phyloP scores from a whole-genome alignment of 2,329 filamentous ascomycete genomes.

The Pseudopyricularia cyperi region DNA sequence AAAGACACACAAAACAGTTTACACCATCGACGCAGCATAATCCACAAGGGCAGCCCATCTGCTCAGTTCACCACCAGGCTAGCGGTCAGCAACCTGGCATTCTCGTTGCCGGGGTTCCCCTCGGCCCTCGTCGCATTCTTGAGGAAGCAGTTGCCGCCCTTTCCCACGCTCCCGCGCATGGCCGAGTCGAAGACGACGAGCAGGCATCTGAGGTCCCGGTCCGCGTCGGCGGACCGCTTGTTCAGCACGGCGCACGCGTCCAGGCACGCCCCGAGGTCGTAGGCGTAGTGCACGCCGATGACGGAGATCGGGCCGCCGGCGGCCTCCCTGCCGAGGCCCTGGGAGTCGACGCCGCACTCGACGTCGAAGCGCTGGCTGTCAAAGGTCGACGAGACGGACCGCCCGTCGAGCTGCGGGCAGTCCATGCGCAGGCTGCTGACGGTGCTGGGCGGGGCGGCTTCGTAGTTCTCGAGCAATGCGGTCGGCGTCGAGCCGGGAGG shows the following conservation, averaged over 20 bases:
- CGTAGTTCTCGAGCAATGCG: background rate
- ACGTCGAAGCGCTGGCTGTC: background rate
- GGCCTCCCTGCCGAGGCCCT: background rate
- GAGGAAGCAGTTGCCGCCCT: slow-evolving; percentile 1
- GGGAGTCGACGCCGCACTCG: slow-evolving; percentile 1
- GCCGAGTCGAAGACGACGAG: background rate
- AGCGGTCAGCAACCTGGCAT: background rate
- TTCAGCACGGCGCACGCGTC: background rate
- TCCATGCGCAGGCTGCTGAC: background rate
- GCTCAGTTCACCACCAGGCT: background rate
- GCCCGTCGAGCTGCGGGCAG: background rate
- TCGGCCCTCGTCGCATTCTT: background rate
- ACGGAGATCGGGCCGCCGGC: background rate
- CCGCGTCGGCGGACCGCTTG: background rate
- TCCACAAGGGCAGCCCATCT: background rate
- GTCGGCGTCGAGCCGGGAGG: background rate
- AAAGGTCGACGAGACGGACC: background rate
- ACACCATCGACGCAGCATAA: too few species aligned
- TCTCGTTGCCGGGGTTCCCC: background rate
- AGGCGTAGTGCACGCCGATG: background rate
- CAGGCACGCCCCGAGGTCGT: background rate
- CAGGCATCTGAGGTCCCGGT: background rate
- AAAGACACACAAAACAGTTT: too few species aligned
- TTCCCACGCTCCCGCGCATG: background rate
- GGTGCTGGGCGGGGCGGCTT: background rate